These are phyloP conservation scores for Penicillium concentricum DNA, from an alignment of 2,329 filamentous ascomycete species.

Conservation along the genomic window DNA sequence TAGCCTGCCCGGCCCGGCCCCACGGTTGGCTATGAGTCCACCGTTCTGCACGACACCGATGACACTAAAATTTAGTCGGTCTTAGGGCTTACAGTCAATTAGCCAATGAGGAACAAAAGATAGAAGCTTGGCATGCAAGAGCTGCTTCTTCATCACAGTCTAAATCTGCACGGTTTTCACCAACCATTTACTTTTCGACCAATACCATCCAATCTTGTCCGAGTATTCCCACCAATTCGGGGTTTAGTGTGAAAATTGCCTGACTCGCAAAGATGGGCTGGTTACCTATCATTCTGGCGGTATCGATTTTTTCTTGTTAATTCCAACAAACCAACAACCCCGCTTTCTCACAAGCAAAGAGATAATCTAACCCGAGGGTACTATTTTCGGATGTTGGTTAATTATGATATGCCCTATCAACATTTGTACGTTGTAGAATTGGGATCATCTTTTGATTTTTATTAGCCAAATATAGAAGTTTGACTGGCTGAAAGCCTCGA, in stretches of 20 bases:
- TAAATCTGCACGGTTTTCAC: neutral
- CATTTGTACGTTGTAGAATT: neutral
- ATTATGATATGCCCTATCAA: neutral
- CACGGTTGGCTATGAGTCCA: constrained; percentile 6
- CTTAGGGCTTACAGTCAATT: neutral
- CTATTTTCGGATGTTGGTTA: neutral
- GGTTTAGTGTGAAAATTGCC: neutral
- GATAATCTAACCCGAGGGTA: neutral
- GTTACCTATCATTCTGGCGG: neutral
- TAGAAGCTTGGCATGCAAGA: constrained; percentile 27
- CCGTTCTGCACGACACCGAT: constrained; percentile 9
- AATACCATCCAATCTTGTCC: neutral
- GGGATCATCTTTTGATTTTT: neutral
- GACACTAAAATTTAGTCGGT: neutral
- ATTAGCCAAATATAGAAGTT: neutral
- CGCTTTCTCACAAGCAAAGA: neutral
- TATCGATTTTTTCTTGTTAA: neutral
- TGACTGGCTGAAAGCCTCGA: neutral
- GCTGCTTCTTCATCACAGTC: constrained; percentile 1
- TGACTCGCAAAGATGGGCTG: neutral
- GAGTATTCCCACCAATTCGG: neutral
- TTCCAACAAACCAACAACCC: neutral
- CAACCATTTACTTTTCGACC: neutral
- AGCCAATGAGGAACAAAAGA: constrained; percentile 5
- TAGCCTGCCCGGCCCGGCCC: constrained; percentile 10